Evolutionary conservation across 441 rosid genomes (phyloP).

Genomic region (Syzygium malaccense): DNA sequence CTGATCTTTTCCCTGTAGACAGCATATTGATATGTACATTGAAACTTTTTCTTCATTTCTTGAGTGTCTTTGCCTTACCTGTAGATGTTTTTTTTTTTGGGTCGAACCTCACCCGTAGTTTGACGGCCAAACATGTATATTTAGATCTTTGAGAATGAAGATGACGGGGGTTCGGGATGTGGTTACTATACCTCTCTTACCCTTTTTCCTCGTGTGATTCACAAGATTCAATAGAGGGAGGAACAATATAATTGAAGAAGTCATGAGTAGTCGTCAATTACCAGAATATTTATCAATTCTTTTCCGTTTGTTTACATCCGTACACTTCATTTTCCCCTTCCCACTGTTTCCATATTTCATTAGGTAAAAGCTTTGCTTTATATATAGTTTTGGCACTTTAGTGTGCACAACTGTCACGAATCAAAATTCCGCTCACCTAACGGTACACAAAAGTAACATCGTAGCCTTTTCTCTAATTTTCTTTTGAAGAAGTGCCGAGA

Average conservation of each 20-base stretch:
- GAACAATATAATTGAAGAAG: not conserved
- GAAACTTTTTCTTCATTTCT: not conserved
- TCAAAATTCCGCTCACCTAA: not conserved
- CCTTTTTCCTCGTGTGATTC: not conserved
- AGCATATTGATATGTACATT: not conserved
- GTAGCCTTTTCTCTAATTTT: not conserved
- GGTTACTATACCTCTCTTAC: not conserved
- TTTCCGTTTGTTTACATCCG: not conserved
- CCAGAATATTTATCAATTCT: not conserved
- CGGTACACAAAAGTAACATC: not conserved
- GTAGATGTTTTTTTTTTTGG: too few species aligned
- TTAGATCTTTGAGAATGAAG: not conserved
- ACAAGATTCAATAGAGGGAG: not conserved
- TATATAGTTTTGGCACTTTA: not conserved
- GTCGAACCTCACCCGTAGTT: not conserved
- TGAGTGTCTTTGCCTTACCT: not conserved
- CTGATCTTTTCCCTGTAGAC: not conserved
- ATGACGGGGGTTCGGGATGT: not conserved
- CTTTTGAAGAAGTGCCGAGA: not conserved
- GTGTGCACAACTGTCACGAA: not conserved
- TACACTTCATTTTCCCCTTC: not conserved
- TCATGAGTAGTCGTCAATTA: not conserved
- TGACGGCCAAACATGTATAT: not conserved
- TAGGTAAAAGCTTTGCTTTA: not conserved
- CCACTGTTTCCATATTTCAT: not conserved